Conservation (phyloP, 2,329 filamentous ascomycete species). For the Trichoderma koningii region DNA sequence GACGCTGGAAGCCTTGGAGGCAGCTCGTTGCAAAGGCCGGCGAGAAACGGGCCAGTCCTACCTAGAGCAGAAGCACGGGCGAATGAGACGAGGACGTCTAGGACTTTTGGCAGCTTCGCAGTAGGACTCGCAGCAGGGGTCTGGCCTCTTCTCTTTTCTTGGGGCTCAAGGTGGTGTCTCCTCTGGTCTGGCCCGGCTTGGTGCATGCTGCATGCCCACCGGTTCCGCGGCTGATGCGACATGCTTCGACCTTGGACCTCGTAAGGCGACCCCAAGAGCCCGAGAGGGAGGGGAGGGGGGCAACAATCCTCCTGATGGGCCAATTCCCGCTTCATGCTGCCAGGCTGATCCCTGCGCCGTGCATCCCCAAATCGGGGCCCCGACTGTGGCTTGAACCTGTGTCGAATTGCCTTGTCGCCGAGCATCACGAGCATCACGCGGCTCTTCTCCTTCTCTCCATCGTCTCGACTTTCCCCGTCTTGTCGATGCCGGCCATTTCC, state of each 20-base stretch:
- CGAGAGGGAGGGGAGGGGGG: constrained; percentile 10
- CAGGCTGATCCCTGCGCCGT: constrained; percentile 24
- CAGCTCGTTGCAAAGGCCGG: constrained; percentile 32
- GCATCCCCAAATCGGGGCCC: constrained; percentile 19
- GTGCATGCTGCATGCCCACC: constrained; percentile 25
- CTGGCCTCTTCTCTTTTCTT: background rate
- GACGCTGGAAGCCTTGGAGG: constrained; percentile 31
- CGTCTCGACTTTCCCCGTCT: too few relatives aligned
- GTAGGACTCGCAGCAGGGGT: constrained; percentile 35
- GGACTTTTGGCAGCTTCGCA: constrained; percentile 36
- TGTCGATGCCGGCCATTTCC: too few relatives aligned
- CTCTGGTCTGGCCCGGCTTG: constrained; percentile 11
- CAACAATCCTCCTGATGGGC: constrained; percentile 15
- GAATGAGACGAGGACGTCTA: constrained; percentile 36
- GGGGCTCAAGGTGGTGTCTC: too few relatives aligned
- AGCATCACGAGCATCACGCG: too few relatives aligned
- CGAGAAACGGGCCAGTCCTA: constrained; percentile 27
- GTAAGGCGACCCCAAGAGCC: constrained; percentile 6
- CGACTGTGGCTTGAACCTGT: constrained; percentile 20
- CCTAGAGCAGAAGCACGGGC: constrained; percentile 31
- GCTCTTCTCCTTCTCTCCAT: too few relatives aligned
- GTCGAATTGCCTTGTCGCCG: too few relatives aligned
- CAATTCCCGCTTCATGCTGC: constrained; percentile 11
- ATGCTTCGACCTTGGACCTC: constrained; percentile 4
- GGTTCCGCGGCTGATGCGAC: constrained; percentile 21